Evolutionary conservation across 2,329 filamentous ascomycete species (phyloP).

Genomic region (Tolypocladium inflatum): DNA sequence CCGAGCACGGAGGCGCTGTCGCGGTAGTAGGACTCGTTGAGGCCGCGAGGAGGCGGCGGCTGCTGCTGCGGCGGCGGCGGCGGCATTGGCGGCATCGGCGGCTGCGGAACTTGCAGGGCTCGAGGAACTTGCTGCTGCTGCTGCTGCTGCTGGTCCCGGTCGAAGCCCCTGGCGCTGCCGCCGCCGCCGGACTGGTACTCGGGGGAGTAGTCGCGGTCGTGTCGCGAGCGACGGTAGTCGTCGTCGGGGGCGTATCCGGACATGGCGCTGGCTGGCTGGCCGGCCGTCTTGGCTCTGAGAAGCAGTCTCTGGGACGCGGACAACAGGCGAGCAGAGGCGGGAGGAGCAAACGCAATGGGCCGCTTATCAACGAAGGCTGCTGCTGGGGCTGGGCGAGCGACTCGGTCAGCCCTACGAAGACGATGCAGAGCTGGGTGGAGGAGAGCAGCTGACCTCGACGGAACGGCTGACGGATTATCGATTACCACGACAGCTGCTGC

Average conservation of each 20-base stretch:
- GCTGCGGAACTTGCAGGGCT: neutral
- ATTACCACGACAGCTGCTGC: neutral
- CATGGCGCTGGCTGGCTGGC: neutral
- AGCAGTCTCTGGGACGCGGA: neutral
- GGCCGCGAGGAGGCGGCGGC: slow-evolving; percentile 10
- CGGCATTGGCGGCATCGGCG: neutral
- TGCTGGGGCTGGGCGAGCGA: neutral
- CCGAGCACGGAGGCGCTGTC: slow-evolving; percentile 16
- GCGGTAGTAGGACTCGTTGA: slow-evolving; percentile 16
- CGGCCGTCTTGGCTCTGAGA: neutral
- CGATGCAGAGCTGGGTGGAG: neutral
- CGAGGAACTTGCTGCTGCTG: neutral
- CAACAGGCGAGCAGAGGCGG: neutral
- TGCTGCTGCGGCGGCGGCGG: neutral
- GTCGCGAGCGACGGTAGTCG: slow-evolving; percentile 11
- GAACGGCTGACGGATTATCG: neutral
- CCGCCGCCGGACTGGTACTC: slow-evolving; percentile 19
- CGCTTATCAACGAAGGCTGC: neutral
- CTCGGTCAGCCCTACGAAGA: neutral
- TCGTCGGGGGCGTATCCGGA: slow-evolving; percentile 19
- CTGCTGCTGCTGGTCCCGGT: neutral
- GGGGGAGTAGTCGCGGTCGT: slow-evolving; percentile 19
- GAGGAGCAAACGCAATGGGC: neutral
- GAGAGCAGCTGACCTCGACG: neutral
- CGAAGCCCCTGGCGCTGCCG: neutral